Evolutionary conservation across 148 eudicot species (phyloP), one percentile per base, ranked within the genome.

Genomic region (Camellia granthamiana): DNA sequence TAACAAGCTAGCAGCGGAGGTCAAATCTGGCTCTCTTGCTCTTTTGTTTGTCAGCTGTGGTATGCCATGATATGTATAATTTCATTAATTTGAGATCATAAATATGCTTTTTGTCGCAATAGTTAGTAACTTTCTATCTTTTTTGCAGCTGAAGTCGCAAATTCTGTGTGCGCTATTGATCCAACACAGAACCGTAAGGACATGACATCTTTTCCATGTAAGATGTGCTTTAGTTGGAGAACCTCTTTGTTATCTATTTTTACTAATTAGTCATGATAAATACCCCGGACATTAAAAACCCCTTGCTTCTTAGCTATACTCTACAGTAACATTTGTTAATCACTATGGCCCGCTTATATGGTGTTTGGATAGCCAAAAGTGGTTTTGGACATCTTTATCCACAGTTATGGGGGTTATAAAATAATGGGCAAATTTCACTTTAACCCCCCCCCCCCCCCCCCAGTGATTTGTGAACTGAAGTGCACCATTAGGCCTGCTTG

Each of bases 21-120:
- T 85, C 70, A 85, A 90, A 83, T 85, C 93, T 80, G 95, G 91
- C 76, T 87, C 92, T 72, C 86, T 87, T 74, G 87, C 81, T 79
- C 84, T 96, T 79, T 88, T 94, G 85, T 88, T 91, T 87, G 84
- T 96, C 76, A 92, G 95, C 82, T 89, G 88, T 84, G 97, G 98
- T 96, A 96, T 83, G 90, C 70, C 70, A 6, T 69, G 19, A 59
- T 68, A 16, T 66, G 60, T 49, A 71, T 74, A 58, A 12, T 21
- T 44, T 59, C 41, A 51, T 55, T 61, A 5, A 9, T 60, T 11
- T 67, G 6, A 19, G 14, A 38, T 2, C 8, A 15, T 60, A 42
- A 19, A 30, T 75, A 41, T 41, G 15, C 67, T 51, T 59, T 80
- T 59, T 23, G 38, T 77, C 2, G 15, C 46, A 43, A 71, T 77